phyloP scores from a whole-genome alignment of 805 yeast species.

The Citeromyces matritensis region DNA sequence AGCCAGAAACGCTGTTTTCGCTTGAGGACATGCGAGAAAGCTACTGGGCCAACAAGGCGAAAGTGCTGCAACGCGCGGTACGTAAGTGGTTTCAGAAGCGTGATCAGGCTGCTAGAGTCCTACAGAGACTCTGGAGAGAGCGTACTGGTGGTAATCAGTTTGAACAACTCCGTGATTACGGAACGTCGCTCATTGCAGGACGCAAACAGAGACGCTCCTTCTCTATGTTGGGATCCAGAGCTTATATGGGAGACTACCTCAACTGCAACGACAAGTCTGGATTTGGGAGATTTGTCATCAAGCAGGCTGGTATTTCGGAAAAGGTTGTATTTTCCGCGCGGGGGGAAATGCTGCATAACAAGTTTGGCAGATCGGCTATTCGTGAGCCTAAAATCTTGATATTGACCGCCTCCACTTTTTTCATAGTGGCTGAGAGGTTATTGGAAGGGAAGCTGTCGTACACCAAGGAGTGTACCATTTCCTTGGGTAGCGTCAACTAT shows the following conservation, averaged over 20 bases:
- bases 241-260: conserved; percentile 89
- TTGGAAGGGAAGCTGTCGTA: conserved; percentile 39
- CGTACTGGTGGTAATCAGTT: conserved; percentile 69
- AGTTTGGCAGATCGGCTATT: conserved; percentile 85
- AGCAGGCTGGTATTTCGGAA: conserved; percentile 56
- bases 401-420: conserved; percentile 46
- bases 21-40: conserved; percentile 92
- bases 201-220: conserved; percentile 83
- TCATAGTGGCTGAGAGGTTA: conserved; percentile 60
- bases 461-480: conserved; percentile 46
- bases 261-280: conserved; percentile 63
- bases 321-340: conserved; percentile 61
- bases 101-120: conserved; percentile 71
- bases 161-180: conserved; percentile 76
- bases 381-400: conserved; percentile 62
- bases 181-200: conserved; percentile 52
- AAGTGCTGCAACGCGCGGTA: conserved; percentile 95
- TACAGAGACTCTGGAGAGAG: conserved; percentile 75
- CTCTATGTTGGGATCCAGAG: conserved; percentile 76
- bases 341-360: conserved; percentile 71
- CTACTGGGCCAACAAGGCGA: conserved; percentile 98
- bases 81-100: conserved; percentile 68
- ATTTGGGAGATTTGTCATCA: conserved; percentile 61
- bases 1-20: conserved; percentile 93
- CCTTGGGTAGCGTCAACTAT: conserved; percentile 41